Conservation (phyloP, 352 stramenopile species). For the Globisporangium polare region DNA sequence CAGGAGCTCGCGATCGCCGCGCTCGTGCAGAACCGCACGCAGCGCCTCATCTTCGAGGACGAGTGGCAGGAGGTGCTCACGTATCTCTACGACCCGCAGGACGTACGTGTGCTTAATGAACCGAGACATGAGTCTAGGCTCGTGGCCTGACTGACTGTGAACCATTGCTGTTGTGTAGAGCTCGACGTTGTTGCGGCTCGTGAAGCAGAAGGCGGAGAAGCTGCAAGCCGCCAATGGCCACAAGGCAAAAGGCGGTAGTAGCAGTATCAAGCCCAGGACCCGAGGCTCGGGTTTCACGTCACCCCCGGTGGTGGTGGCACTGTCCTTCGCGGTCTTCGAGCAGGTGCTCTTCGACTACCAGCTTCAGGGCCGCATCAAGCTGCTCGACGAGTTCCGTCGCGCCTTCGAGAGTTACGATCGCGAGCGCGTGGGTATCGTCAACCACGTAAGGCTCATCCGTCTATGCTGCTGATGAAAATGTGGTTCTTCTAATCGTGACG, state of each 20-base stretch:
- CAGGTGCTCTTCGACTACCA: conserved; percentile 75
- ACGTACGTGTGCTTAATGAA: conserved; percentile 31
- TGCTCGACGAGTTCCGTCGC: conserved; percentile 51
- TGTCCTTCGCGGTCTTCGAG: conserved; percentile 61
- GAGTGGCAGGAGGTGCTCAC: conserved; percentile 71
- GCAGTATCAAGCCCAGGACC: neutral
- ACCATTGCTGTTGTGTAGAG: conserved; percentile 25
- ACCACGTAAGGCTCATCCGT: conserved; percentile 15
- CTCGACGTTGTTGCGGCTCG: conserved; percentile 37
- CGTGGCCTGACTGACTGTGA: neutral
- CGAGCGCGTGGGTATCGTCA: conserved; percentile 59
- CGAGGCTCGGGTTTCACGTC: neutral
- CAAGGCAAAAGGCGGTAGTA: conserved; percentile 11
- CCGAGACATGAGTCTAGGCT: neutral
- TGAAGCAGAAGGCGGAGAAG: conserved; percentile 37
- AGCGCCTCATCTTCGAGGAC: conserved; percentile 42
- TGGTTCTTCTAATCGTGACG: too few relatives aligned
- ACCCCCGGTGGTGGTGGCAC: neutral
- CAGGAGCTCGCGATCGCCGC: conserved; percentile 43
- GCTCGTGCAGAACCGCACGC: conserved; percentile 40
- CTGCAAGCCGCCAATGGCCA: conserved; percentile 17
- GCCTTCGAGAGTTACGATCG: conserved; percentile 46
- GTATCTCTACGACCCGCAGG: conserved; percentile 73
- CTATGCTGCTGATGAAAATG: neutral
- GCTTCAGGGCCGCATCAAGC: conserved; percentile 53